Evolutionary conservation across 2,329 filamentous ascomycete genomes (phyloP).

Genomic region (Claviceps lovelessii): DNA sequence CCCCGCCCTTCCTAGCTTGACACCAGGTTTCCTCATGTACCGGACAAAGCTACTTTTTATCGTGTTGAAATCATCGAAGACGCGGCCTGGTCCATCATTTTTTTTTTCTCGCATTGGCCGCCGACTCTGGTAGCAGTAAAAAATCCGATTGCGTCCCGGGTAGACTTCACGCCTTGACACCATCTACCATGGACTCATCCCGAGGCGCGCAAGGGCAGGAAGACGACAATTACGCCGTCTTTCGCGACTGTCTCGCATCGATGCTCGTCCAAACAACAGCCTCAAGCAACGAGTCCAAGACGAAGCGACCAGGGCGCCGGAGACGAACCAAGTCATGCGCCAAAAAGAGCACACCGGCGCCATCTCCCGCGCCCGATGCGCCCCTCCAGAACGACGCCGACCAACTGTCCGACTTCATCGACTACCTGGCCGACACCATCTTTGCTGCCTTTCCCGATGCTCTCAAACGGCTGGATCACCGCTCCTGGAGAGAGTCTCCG

Average conservation of each 20-base stretch:
- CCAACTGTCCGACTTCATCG: constrained; percentile 66
- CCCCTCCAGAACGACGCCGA: constrained; percentile 31
- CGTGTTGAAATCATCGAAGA: neutral
- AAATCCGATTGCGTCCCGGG: neutral
- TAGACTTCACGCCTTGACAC: neutral
- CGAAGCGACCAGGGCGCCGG: constrained; percentile 30
- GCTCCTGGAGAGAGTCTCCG: constrained; percentile 27
- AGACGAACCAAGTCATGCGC: constrained; percentile 15
- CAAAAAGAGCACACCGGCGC: neutral
- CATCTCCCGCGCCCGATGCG: neutral
- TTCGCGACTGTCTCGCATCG: constrained; percentile 51
- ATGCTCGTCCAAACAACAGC: neutral
- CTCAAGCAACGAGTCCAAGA: neutral
- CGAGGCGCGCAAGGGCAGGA: neutral
- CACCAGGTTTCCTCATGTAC: too few relatives aligned
- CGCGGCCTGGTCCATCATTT: neutral
- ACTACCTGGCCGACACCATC: constrained; percentile 59
- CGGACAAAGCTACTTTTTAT: neutral
- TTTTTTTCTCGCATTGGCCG: too few relatives aligned
- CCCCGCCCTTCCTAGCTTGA: neutral
- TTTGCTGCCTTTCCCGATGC: constrained; percentile 50
- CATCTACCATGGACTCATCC: neutral
- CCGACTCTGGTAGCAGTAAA: too few relatives aligned
- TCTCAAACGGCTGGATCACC: constrained; percentile 48
- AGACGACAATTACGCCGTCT: constrained; percentile 34